phyloP scores from a whole-genome alignment of 306 rosid genomes.

The Quercus parvula region DNA sequence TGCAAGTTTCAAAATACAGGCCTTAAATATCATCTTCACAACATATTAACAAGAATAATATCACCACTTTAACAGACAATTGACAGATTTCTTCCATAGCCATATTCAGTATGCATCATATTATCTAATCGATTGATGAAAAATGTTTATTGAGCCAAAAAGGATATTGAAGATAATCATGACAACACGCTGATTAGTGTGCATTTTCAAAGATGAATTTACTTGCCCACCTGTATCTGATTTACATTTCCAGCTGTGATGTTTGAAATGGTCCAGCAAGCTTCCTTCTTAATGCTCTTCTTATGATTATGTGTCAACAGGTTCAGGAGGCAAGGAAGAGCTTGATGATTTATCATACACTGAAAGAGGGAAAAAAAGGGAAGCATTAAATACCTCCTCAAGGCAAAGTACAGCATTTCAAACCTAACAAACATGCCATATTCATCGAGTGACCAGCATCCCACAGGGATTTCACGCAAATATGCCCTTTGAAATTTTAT shows the following conservation, averaged over 20 bases:
- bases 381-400: conserved; percentile 11
- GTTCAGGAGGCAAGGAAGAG: conserved; percentile 78
- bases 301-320: conserved; percentile 75
- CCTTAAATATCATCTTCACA: background rate
- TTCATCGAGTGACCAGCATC: background rate
- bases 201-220: conserved; percentile 1
- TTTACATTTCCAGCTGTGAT: conserved; percentile 86
- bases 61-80: background rate
- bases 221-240: conserved; percentile 69
- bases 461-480: background rate
- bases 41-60: background rate
- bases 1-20: conserved; percentile 18
- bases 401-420: background rate
- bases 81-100: background rate
- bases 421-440: background rate
- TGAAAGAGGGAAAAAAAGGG: conserved; percentile 9
- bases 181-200: background rate
- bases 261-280: conserved; percentile 96
- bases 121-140: background rate
- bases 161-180: background rate
- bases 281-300: conserved; percentile 91
- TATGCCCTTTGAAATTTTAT: too few species aligned
- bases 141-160: background rate
- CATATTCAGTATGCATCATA: background rate
- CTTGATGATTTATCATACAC: conserved; percentile 69